Evolutionary conservation across 1,284 basidiomycete genomes (phyloP), one percentile per base, ranked within the genome.

Genomic region (Microbotryum silenes-acaulis): DNA sequence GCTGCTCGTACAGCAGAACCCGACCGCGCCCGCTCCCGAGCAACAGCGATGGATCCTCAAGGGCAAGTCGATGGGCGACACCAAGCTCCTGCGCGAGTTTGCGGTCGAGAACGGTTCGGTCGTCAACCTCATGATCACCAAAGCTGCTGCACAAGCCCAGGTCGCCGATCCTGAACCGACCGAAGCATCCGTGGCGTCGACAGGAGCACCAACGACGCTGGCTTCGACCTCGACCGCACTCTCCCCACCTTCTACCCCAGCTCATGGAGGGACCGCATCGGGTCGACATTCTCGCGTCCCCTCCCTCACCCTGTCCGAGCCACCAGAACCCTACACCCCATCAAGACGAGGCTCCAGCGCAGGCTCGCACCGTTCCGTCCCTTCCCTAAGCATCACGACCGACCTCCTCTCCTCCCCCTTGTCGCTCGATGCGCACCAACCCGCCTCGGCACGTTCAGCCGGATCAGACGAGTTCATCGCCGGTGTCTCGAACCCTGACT

Each of bases 1-100:
- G 2, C 82, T 82, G 63, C 83, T 90, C 61, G 81, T 86, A 20
- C 72, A 81, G 2, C 79, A 84, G 2, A 77, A 80, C 51, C 83
- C 85, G 3, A 74, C 75, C 5, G 78, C 78, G 0, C 86, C 89
- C 0, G 82, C 86, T 9, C 83, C 85, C 54, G 82, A 87, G 72
- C 79, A 81, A 23, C 91, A 94, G 75, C 81, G 92, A 3, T 82
- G 93, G 8, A 79, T 97, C 10, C 80, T 93, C 61, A 94, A 92
- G 76, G 92, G 92, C 61, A 97, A 97, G 75, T 90, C 87, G 1
- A 82, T 96, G 65, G 85, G 83, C 27, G 91, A 94, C 77, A 79
- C 77, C 47, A 92, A 91, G 74, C 82, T 97, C 7, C 77, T 96
- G 49, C 85, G 86, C 73, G 92, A 96, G 74, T 97, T 94, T 78